Evolutionary conservation across 1,284 basidiomycete species (phyloP), one percentile per base, ranked within the genome.

Genomic region (Wallemia mellicola): DNA sequence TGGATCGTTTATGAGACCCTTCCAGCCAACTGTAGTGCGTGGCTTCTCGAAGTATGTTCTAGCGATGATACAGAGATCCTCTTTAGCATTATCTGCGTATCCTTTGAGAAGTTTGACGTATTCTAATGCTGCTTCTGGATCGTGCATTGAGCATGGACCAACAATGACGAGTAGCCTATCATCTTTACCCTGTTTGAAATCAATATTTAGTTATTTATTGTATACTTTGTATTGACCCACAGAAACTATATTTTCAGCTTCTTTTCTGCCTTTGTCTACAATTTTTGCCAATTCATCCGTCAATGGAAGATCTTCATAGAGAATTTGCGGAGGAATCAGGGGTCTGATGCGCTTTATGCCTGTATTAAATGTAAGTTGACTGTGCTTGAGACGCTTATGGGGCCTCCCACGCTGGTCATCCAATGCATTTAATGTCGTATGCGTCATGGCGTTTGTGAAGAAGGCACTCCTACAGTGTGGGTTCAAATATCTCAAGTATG

Each of bases 111-210:
- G 74, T 27, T 74, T 73, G 28, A 89, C 91, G 69, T 98, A 98
- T 68, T 89, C 85, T 62, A 89, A 72, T 2, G 92, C 91, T 69
- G 91, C 85, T 58, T 82, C 79, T 2, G 86, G 72, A 27, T 81
- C 85, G 71, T 98, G 92, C 64, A 98, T 94, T 1, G 86, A 92
- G 75, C 92, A 98, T 22, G 92, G 92, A 2, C 92, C 92, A 63
- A 69, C 68, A 22, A 69, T 65, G 38, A 69, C 68, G 19, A 69
- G 64, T 57, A 69, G 62, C 22, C 65, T 65, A 61, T 69, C 68
- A 59, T 68, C 67, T 28, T 64, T 60, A 54, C 68, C 67, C 55
- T 66, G 65, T 48, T 68, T 65, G 59, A 19, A 26, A 15, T 28
- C 15, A 57, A 15, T 55, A 22, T 7, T 7, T 55, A 7, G 22